Base-by-base conservation (phyloP, 345 rosid species). In the Rhodamnia argentea region DNA sequence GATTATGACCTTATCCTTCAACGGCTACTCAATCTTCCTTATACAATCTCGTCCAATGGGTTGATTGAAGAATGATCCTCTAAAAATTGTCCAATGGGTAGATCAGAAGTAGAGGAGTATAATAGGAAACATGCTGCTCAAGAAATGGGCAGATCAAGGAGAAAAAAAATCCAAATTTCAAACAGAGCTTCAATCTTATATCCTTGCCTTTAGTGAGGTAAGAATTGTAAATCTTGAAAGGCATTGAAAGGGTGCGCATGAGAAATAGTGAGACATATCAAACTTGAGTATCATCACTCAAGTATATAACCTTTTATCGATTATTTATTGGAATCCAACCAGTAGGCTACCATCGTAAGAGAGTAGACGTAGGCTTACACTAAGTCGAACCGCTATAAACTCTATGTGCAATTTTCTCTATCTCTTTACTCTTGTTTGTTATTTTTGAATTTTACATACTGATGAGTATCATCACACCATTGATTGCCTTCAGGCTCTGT, bases 291-390 rank as follows among this genome's bases (percentile, higher is more conserved):
- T 57, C 6, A 24, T 57, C 0, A 57, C 60, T 10, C 60, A n/a
- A 27, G 24, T 57, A 5, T 57, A 24, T 24, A 57, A 57, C 27
- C 24, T 57, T 27, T 57, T 16, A 53, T 53, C 6, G 23, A 18
- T 18, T 15, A 22, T 5, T 7, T 53, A 10, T 1, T 57, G 14
- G 24, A 57, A 57, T 57, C 0, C 14, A 57, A 3, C 14, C 11
- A 24, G 3, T 57, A 57, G 5, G 14, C 0, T 57, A 2, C 24
- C 14, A 0, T 13, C 2, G 3, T 57, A 6, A 0, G 14, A 57
- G 13, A 9, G 27, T 24, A 0, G 13, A 57, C 0, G 14, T 57
- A 57, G 6, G 3, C 23, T 57, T 57, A 24, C 27, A 23, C 2
- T 57, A 57, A 57, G 3, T 13, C 1, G 6, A 57, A 57, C 60